phyloP scores from a whole-genome alignment of 495 filamentous ascomycete species.

The Jackrogersella minutella region DNA sequence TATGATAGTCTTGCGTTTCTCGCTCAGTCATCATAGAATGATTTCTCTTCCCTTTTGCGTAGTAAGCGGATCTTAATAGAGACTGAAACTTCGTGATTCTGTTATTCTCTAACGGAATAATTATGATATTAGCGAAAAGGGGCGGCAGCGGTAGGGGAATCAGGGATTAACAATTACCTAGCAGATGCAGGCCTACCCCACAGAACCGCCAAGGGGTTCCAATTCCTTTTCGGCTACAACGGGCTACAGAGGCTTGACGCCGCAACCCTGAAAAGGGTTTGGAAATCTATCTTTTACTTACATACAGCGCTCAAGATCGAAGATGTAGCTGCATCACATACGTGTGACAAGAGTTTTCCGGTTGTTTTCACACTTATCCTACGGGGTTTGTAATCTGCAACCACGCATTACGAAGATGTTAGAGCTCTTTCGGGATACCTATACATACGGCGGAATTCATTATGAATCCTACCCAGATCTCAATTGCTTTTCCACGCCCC shows the following conservation, averaged over 20 bases:
- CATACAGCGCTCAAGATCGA: no score
- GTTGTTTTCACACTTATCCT: not conserved
- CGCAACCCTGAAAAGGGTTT: not conserved
- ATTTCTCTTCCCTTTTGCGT: not conserved
- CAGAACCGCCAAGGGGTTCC: slow-evolving; percentile 30
- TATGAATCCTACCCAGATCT: slow-evolving; percentile 18
- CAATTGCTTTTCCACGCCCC: not conserved
- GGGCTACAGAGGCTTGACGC: slow-evolving; percentile 3
- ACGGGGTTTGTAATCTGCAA: not conserved
- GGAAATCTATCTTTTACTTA: not conserved
- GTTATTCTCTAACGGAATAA: slow-evolving; percentile 13
- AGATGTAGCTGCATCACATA: not conserved
- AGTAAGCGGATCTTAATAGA: slow-evolving; percentile 34
- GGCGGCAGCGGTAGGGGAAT: slow-evolving; percentile 13
- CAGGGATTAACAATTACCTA: slow-evolving; percentile 5
- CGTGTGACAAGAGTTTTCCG: not conserved
- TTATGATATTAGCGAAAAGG: slow-evolving; percentile 10
- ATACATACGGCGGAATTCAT: not conserved
- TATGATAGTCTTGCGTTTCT: not conserved
- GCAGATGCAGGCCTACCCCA: slow-evolving; percentile 28
- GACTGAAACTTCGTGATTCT: slow-evolving; percentile 1
- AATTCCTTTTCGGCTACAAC: slow-evolving; percentile 22
- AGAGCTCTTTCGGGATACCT: not conserved
- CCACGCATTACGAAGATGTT: not conserved
- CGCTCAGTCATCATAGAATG: not conserved